Evolutionary conservation across 2,329 filamentous ascomycete species (phyloP).

Genomic region (Talaromyces rugulosus): DNA sequence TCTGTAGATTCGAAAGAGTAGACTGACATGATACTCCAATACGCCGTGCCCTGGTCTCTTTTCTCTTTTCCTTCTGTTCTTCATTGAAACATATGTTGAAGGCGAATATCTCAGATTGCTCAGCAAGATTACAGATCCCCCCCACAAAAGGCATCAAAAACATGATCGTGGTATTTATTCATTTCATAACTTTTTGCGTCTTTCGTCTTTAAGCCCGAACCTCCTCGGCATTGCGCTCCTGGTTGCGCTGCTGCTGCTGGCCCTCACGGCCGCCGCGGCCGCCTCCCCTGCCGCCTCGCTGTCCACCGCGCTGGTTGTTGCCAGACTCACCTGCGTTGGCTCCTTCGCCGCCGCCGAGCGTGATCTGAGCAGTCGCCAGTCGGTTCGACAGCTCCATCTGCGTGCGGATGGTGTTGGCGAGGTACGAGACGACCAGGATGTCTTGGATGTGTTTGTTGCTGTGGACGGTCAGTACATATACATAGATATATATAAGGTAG

Average conservation of each 20-base stretch:
- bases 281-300: constrained; percentile 42
- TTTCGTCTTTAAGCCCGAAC: constrained; percentile 29
- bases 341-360: constrained; percentile 48
- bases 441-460: constrained; percentile 99
- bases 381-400: constrained; percentile 98
- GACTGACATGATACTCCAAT: constrained; percentile 23
- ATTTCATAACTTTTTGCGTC: constrained; percentile 8
- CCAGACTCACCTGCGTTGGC: constrained; percentile 28
- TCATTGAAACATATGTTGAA: neutral
- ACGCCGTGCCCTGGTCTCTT: constrained; percentile 26
- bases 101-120: neutral
- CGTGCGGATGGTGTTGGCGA: constrained; percentile 97
- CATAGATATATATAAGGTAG: neutral
- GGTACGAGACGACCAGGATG: constrained; percentile 94
- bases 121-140: constrained; percentile 15
- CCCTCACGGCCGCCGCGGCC: constrained; percentile 25
- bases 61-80: constrained; percentile 14
- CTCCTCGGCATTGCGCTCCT: constrained; percentile 36
- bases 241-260: constrained; percentile 37
- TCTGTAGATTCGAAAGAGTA: neutral
- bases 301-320: constrained; percentile 20
- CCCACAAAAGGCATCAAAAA: constrained; percentile 9
- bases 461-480: constrained; percentile 9
- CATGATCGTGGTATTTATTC: constrained; percentile 17
- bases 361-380: constrained; percentile 73